These are phyloP conservation scores for Leishmania guyanensis DNA, from an alignment of 208 protist species.

Conservation along the genomic window DNA sequence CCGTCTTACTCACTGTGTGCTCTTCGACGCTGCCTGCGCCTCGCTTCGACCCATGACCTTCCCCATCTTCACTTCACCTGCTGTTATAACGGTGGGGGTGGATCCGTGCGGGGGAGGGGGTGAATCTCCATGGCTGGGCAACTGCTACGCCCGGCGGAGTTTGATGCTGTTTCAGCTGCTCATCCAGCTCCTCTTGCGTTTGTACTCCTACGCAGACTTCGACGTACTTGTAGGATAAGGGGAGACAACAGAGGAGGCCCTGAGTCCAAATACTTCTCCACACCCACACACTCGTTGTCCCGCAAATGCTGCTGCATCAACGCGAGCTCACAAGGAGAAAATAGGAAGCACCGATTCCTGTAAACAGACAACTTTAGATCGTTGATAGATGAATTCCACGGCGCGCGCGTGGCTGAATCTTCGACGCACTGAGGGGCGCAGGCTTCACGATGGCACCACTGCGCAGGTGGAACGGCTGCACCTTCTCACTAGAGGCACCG, in stretches of 20 bases:
- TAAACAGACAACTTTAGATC: neutral
- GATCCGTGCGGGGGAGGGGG: neutral
- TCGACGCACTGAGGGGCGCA: neutral
- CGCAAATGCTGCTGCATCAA: neutral
- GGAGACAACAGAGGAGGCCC: neutral
- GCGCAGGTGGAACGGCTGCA: conserved; percentile 10
- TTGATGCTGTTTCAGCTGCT: neutral
- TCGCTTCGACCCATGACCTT: neutral
- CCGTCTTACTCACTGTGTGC: too few relatives aligned
- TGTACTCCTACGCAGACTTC: neutral
- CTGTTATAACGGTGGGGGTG: neutral
- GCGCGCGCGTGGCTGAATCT: conserved; percentile 10
- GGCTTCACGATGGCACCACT: neutral
- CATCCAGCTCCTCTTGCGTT: neutral
- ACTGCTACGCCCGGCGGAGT: neutral
- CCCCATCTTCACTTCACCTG: neutral
- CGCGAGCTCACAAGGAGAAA: neutral
- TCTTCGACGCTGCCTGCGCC: neutral
- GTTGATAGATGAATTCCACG: conserved; percentile 9
- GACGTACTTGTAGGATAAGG: neutral
- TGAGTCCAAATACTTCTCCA: neutral
- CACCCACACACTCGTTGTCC: neutral
- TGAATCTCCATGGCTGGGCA: neutral
- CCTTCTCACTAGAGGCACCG: neutral
- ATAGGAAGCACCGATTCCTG: neutral